Percentiles rank a stretch among this genome's conserved stretches.
phyloP scores from a whole-genome alignment of 257 asterid species.

The Mitragyna speciosa region DNA sequence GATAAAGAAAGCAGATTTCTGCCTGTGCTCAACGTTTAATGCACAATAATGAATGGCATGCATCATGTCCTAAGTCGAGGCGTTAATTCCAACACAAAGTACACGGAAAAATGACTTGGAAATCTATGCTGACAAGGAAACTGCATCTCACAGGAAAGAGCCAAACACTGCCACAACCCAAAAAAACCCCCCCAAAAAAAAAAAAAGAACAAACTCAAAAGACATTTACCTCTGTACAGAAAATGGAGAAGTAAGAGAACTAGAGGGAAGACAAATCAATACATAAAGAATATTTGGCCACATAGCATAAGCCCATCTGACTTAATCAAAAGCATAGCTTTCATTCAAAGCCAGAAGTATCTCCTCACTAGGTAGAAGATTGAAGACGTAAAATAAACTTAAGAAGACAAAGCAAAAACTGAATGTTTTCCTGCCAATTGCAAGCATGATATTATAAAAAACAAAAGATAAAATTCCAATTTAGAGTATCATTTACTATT shows the following conservation, averaged over 20 bases:
- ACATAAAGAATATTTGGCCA: neutral
- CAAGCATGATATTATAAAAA: neutral
- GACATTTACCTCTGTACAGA: neutral
- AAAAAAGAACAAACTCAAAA: neutral
- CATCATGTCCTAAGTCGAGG: neutral
- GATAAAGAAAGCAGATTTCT: neutral
- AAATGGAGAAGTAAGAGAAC: neutral
- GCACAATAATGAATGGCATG: neutral
- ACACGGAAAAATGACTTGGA: neutral
- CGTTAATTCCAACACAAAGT: neutral
- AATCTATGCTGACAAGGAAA: neutral
- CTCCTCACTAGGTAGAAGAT: neutral
- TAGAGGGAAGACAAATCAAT: neutral
- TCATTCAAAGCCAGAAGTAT: neutral
- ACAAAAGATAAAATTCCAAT: neutral
- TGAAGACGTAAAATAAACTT: neutral
- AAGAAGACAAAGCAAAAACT: neutral
- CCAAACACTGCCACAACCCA: neutral
- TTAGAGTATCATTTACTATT: neutral
- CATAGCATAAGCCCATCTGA: neutral
- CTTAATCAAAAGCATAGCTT: neutral
- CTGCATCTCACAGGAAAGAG: neutral
- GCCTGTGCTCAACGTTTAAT: neutral
- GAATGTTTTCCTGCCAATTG: neutral
- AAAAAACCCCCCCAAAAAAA: too few relatives aligned